Base-by-base conservation (phyloP, 768 basidiomycete genomes). In the Amanita thiersii region DNA sequence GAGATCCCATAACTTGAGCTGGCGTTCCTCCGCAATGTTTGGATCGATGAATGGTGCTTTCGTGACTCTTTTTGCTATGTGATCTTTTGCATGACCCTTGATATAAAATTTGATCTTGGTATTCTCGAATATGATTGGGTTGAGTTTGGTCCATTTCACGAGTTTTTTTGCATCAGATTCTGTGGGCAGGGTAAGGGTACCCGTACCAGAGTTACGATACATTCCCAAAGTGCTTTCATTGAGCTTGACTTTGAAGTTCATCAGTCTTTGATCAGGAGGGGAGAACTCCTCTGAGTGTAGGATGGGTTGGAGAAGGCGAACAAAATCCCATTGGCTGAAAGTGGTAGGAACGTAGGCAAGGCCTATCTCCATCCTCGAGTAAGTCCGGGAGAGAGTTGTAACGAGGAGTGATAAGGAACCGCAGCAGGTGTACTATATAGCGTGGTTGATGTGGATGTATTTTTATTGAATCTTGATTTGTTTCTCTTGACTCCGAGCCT, bases 211-310 rank as follows among this genome's bases (percentile, higher is more conserved):
- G 54, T 86, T 84, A 7, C 72, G 61, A 11, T 75, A 64, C 3
- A 75, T 75, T 6, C 66, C 67, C 0, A 64, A 62, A 39, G 59
- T 59, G 46, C 68, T 69, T 39, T 59, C 52, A 37, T 77, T 70
- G n/a, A 87, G 61, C 12, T 37, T 52, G 40, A 88, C 72, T 31
- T 60, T 49, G 58, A 87, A 88, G 47, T 88, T 87, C 25, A 82
- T 64, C 25, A 59, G 51, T 12, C 58, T 44, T 47, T 56, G 55
- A 14, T 58, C 56, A 11, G 61, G 51, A 4, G 64, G 58, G 30
- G 60, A 59, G 50, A 79, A 75, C 14, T 69, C 66, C 14, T 70
- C 63, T 2, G 69, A 66, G 47, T 87, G 86, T 0, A 89, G 58
- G 25, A 80, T 63, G 3, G 49, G 41, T 1, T 75, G 75, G 34